phyloP scores from a whole-genome alignment of 75 land plant species.

The Selaginella moellendorffii region DNA sequence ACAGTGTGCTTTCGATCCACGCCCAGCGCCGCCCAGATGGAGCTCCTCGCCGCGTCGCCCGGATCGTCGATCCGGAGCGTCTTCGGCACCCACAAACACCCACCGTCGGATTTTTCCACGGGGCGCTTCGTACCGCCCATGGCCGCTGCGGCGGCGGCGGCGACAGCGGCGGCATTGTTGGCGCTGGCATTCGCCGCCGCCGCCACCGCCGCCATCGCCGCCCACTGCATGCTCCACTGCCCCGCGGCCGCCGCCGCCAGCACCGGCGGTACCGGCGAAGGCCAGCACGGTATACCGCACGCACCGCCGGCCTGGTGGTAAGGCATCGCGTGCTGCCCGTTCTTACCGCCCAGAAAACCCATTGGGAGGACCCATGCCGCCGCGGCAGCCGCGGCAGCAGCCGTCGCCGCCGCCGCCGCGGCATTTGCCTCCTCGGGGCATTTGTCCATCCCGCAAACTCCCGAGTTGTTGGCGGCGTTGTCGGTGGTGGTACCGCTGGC shows the following conservation, averaged over 20 bases:
- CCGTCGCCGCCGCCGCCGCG: not conserved
- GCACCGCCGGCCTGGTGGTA: not conserved
- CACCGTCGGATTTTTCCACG: not conserved
- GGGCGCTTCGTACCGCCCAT: not conserved
- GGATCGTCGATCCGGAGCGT: constrained; percentile 59
- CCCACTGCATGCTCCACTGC: constrained; percentile 1
- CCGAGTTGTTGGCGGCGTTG: too few relatives aligned
- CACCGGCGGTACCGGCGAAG: not conserved
- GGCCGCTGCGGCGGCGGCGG: not conserved
- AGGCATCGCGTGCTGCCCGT: not conserved
- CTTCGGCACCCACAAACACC: constrained; percentile 42
- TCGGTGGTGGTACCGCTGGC: too few relatives aligned
- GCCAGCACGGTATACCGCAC: not conserved
- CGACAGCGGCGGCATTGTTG: not conserved
- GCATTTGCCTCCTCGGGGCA: not conserved
- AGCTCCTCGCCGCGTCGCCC: constrained; percentile 49
- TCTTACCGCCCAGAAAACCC: not conserved
- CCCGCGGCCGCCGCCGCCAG: not conserved
- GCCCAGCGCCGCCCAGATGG: constrained; percentile 52
- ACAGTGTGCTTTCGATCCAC: constrained; percentile 22
- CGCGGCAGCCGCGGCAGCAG: not conserved
- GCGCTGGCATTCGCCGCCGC: not conserved
- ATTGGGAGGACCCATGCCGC: not conserved
- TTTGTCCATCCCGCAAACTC: not conserved
- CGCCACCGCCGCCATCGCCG: not conserved